Evolutionary conservation across 2,329 filamentous ascomycete genomes (phyloP), one percentile per base, ranked within the genome.

Genomic region (Alternaria arbusti): DNA sequence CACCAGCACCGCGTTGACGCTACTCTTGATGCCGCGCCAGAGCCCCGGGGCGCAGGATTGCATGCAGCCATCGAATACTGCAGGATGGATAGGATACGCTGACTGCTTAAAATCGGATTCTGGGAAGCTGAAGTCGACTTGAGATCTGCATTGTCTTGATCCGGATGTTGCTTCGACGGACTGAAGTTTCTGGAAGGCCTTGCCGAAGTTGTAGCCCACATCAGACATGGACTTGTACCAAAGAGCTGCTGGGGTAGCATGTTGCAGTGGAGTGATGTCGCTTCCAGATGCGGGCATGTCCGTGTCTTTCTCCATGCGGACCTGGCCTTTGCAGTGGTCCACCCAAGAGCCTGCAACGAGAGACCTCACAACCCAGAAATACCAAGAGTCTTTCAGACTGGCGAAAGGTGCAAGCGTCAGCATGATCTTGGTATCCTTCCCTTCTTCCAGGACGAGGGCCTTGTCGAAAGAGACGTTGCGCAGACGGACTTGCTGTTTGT

Each of bases 21-120:
- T 32, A 32, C 30, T 32, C 55, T n/a, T 17, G 17, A 11, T 12
- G 4, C 30, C 36, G 17, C 13, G 52, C 70, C 62, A 73, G 9
- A 71, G 57, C 3, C 65, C 59, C n/a, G 66, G 64, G 70, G 57
- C 3, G 65, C 59, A 15, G 66, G 64, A 60, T 20, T 78, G 76
- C 5, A 79, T 66, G 46, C 72, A 75, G 15, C 56, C 70, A 59
- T 78, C 77, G 10, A 79, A 61, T 5, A 46, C 61, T 20, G 70
- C 66, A 6, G 76, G 77, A 61, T 79, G 75, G 30, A 79, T 58
- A 15, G 67, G 57, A 52, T 78, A 76, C 3, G 22, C 32, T 6
- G 68, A 73, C 43, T 74, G 69, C 3, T 15, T 25, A 17, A 56
- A 59, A 5, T 63, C 57, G 7, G 70, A 72, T 22, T 54, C 43